Conservation (phyloP, 164 flowering plant genomes). For the Cinnamomum chago region DNA sequence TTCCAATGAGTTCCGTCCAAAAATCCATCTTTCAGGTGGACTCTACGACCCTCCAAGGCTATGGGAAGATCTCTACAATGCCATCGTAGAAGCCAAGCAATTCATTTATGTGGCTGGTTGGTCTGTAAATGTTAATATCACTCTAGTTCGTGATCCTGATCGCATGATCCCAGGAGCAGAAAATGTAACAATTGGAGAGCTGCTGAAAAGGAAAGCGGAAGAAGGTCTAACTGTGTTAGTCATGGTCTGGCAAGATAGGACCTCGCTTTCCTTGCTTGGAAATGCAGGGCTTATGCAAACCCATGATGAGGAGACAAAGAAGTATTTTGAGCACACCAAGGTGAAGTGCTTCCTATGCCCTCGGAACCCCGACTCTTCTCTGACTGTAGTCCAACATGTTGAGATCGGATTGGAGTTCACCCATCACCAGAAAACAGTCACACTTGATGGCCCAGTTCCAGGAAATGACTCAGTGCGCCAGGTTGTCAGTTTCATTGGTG, state of each 20-base stretch:
- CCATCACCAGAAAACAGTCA: constrained; percentile 63
- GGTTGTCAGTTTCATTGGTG: constrained; percentile 62
- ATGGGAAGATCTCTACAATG: constrained; percentile 84
- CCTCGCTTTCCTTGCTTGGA: constrained; percentile 36
- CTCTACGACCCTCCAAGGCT: constrained; percentile 62
- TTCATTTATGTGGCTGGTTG: constrained; percentile 77
- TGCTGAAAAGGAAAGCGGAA: constrained; percentile 38
- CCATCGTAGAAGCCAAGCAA: constrained; percentile 69
- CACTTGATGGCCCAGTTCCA: constrained; percentile 40
- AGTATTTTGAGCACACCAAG: constrained; percentile 40
- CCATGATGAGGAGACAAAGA: constrained; percentile 54
- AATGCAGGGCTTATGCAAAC: constrained; percentile 59
- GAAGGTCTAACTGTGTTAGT: constrained; percentile 36
- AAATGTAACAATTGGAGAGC: constrained; percentile 44
- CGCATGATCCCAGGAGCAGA: constrained; percentile 33
- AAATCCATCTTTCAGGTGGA: constrained; percentile 62
- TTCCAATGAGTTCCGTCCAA: constrained; percentile 61
- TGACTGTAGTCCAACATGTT: constrained; percentile 36
- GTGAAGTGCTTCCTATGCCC: constrained; percentile 59
- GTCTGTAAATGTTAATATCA: constrained; percentile 67
- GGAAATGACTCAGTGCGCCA: constrained; percentile 24
- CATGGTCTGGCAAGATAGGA: constrained; percentile 74
- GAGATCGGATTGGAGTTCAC: constrained; percentile 46
- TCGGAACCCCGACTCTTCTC: constrained; percentile 39
- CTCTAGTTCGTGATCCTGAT: constrained; percentile 48